Conservation (phyloP, 1,284 basidiomycete genomes). For the Fomitiporia mediterranea region DNA sequence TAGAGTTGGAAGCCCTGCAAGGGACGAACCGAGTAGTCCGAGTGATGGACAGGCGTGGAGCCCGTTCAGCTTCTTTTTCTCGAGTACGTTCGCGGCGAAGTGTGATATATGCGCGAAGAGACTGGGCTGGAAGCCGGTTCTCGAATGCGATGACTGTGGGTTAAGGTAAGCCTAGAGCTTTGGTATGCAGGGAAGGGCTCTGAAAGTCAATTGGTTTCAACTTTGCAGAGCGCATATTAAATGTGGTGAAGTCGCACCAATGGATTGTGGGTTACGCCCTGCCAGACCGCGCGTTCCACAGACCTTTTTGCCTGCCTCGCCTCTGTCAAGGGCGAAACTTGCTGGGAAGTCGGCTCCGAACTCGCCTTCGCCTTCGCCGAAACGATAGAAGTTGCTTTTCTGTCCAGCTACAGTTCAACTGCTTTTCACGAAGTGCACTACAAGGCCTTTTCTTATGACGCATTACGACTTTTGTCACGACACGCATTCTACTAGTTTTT, state of each 20-base stretch:
- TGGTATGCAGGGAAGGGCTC: not conserved
- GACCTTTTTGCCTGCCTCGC: slow-evolving; percentile 15
- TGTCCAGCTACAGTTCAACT: not conserved
- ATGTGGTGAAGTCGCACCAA: slow-evolving; percentile 75
- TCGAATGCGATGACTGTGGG: slow-evolving; percentile 88
- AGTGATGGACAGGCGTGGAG: slow-evolving; percentile 47
- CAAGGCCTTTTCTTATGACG: not conserved
- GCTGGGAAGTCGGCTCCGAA: slow-evolving; percentile 7
- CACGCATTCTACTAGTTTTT: not conserved
- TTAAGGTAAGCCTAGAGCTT: slow-evolving; percentile 46
- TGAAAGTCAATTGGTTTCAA: slow-evolving; percentile 1
- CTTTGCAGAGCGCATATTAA: slow-evolving; percentile 67
- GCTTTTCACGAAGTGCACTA: no score
- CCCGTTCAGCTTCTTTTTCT: slow-evolving; percentile 74
- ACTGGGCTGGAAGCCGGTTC: slow-evolving; percentile 77
- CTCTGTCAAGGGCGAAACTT: slow-evolving; percentile 16
- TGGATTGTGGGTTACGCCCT: slow-evolving; percentile 63
- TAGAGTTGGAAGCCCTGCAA: slow-evolving; percentile 27
- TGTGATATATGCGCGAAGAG: slow-evolving; percentile 81
- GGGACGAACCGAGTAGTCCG: slow-evolving; percentile 10
- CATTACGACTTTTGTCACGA: slow-evolving; percentile 9
- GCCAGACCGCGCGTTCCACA: slow-evolving; percentile 16
- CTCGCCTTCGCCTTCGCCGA: slow-evolving; percentile 14
- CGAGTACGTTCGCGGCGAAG: slow-evolving; percentile 63
- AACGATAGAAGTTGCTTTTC: not conserved